Evolutionary conservation across 306 rosid genomes (phyloP).

Genomic region (Acacia acuminata): DNA sequence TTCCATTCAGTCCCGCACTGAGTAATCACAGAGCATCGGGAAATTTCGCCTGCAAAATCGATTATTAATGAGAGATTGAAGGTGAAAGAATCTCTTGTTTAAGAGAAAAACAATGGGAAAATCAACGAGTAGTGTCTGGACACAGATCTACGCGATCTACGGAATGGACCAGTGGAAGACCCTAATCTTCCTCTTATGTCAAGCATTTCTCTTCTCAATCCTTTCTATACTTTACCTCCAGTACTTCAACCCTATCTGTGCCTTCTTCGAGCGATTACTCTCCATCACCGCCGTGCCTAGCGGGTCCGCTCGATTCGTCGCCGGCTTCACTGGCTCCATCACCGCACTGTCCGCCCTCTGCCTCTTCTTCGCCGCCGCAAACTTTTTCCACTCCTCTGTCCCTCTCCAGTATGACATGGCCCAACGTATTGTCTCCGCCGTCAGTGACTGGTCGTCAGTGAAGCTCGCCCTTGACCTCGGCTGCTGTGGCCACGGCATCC

Average conservation of each 20-base stretch:
- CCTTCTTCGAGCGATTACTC: conserved; percentile 57
- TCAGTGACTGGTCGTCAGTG: conserved; percentile 92
- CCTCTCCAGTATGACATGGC: conserved; percentile 94
- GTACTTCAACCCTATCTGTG: conserved; percentile 60
- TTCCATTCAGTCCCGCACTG: conserved; percentile 2
- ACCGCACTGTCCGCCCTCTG: conserved; percentile 85
- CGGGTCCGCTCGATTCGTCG: conserved; percentile 76
- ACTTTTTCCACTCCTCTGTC: conserved; percentile 92
- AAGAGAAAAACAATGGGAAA: conserved; percentile 58
- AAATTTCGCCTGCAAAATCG: neutral
- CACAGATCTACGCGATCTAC: conserved; percentile 94
- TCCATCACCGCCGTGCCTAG: conserved; percentile 46
- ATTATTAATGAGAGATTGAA: neutral
- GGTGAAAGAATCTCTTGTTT: neutral
- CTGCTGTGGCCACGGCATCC: conserved; percentile 96
- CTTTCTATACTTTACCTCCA: conserved; percentile 68
- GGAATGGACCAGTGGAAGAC: conserved; percentile 96
- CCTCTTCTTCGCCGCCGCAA: conserved; percentile 88
- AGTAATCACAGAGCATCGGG: neutral
- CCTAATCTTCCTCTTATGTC: conserved; percentile 68
- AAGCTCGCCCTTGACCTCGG: conserved; percentile 91
- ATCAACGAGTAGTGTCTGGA: conserved; percentile 73
- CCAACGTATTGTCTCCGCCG: conserved; percentile 77
- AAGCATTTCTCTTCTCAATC: conserved; percentile 69
- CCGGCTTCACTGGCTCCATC: conserved; percentile 84